Evolutionary conservation across 768 basidiomycete genomes (phyloP), one percentile per base, ranked within the genome.

Genomic region (Xanthoconium purpureum): DNA sequence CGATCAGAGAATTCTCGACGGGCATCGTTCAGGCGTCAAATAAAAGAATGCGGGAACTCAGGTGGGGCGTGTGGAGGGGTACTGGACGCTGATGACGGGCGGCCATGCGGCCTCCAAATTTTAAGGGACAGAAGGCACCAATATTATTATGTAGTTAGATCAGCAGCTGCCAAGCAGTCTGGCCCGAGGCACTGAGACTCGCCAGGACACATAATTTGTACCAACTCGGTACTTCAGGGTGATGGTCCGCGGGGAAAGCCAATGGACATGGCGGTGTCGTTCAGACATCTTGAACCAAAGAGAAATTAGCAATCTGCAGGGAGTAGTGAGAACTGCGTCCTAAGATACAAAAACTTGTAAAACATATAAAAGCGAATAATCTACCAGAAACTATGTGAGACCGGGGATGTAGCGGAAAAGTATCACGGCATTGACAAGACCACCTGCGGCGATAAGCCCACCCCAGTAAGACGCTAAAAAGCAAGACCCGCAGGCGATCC

Each of bases 311-410:
- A 48, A 6, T 35, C 39, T 33, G 18, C 33, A 24, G 24, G 35
- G 14, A 42, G 39, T 33, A 61, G 36, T 46, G 45, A 57, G 24
- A 39, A 54, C 6, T 20, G 33, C 43, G 37, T 40, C 5, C 40
- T 64, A 70, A 47, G 59, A 61, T 69, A 72, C 60, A 62, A 47
- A 18, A 60, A 44, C n/a, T 14, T 15, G 37, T 38, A 46, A 28
- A 46, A 48, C 46, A 52, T 52, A 63, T 67, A 67, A 58, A 36
- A 53, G 59, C 6, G 29, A 63, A 65, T 66, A 66, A 66, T 68
- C 63, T 66, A 66, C 50, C 17, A 32, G 17, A 45, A 51, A 38
- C 46, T 15, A 42, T 5, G 29, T 45, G 43, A 11, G 32, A 36
- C 28, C 6, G n/a, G 3, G 35, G 3, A 43, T 43, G 42, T 13